Conservation (phyloP, 179 eudicot species). For the Gypsophila paniculata region DNA sequence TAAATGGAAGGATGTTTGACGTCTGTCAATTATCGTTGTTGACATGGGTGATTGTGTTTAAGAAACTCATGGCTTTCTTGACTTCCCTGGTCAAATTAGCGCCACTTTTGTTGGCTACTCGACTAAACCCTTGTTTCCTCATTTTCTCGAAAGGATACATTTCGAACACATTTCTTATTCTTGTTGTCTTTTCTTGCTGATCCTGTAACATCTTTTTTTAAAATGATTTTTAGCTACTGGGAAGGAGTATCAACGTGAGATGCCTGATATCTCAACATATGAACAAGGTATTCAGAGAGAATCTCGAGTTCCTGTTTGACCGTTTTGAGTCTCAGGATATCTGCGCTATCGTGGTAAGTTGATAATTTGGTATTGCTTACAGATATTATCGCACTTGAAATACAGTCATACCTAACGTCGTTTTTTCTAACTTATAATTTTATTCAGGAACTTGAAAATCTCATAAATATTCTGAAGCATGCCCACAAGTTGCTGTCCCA, state of each 20-base stretch:
- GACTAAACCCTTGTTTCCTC: not conserved
- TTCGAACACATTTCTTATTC: conserved; percentile 2
- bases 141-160: not conserved
- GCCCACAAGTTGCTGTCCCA: conserved; percentile 72
- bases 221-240: conserved; percentile 52
- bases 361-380: conserved; percentile 16
- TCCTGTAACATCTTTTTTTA: conserved; percentile 14
- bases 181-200: conserved; percentile 14
- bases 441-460: conserved; percentile 86
- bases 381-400: not conserved
- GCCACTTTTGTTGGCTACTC: not conserved
- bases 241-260: conserved; percentile 82
- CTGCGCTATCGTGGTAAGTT: conserved; percentile 82
- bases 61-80: not conserved
- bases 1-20: not conserved
- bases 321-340: conserved; percentile 96
- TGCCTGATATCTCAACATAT: conserved; percentile 80
- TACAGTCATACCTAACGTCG: conserved; percentile 1
- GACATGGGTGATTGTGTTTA: not conserved
- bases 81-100: not conserved
- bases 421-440: conserved; percentile 10
- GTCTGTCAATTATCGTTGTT: not conserved
- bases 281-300: conserved; percentile 89
- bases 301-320: conserved; percentile 85
- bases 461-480: conserved; percentile 62